These are phyloP conservation scores for Malus asiatica DNA, from an alignment of 306 rosid genomes.

Conservation along the genomic window DNA sequence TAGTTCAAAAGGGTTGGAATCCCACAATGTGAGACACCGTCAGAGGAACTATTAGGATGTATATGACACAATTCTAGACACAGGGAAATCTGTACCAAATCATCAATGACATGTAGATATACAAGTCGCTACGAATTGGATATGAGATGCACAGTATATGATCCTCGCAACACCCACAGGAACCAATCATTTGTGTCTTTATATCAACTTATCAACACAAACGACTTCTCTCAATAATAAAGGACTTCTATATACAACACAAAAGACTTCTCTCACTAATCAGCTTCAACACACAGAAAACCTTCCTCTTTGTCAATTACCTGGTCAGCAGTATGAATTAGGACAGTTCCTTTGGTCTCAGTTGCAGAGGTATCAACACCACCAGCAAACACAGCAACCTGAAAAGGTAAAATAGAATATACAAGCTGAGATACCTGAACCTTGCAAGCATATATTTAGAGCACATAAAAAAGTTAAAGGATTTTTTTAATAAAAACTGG, in stretches of 20 bases:
- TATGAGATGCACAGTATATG: too few species aligned
- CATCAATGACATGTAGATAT: not conserved
- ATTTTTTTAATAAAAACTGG: not conserved
- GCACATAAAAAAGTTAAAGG: not conserved
- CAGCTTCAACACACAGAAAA: not conserved
- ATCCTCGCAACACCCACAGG: too few species aligned
- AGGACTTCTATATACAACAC: too few species aligned
- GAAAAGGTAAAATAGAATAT: slow-evolving; percentile 20
- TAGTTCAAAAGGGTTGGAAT: too few species aligned
- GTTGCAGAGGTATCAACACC: slow-evolving; percentile 94
- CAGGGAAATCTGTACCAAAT: not conserved
- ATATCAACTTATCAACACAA: too few species aligned
- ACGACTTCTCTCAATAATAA: too few species aligned
- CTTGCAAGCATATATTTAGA: not conserved
- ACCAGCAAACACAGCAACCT: slow-evolving; percentile 87
- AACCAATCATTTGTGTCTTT: too few species aligned
- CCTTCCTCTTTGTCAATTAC: slow-evolving; percentile 16
- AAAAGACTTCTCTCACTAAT: not conserved
- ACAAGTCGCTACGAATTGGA: too few species aligned
- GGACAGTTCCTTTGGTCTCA: slow-evolving; percentile 86
- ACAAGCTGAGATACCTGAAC: slow-evolving; percentile 12
- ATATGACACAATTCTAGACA: not conserved
- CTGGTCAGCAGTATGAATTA: slow-evolving; percentile 87
- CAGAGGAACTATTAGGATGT: too few species aligned
- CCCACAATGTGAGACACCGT: too few species aligned